phyloP scores from a whole-genome alignment of 2,329 filamentous ascomycete species.

The Verticillium tricorpus region DNA sequence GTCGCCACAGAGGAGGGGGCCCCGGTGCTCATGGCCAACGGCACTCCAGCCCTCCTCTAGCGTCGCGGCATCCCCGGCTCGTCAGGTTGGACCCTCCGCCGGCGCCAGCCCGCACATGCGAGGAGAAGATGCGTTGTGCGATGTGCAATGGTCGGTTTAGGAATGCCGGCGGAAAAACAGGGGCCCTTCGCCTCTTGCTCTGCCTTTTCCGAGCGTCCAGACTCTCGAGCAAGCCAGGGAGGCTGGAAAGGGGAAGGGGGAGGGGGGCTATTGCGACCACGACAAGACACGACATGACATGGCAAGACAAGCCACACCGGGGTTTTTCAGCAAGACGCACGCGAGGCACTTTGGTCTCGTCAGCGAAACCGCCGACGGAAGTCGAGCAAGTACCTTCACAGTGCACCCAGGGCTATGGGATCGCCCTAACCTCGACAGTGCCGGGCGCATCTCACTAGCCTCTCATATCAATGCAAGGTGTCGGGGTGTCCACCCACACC shows the following conservation, averaged over 20 bases:
- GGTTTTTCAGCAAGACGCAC: neutral
- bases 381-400: conserved; percentile 1
- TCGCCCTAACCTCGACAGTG: conserved; percentile 12
- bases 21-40: neutral
- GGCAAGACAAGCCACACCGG: neutral
- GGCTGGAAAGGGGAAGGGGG: neutral
- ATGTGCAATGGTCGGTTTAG: neutral
- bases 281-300: neutral
- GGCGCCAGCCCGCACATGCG: neutral
- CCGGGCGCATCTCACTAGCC: conserved; percentile 14
- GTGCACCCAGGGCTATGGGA: conserved; percentile 14
- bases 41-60: neutral
- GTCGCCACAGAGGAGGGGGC: neutral
- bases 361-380: neutral
- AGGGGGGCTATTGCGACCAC: neutral
- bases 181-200: neutral
- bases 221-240: neutral
- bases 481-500: neutral
- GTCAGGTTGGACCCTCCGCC: neutral
- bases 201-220: neutral
- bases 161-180: neutral
- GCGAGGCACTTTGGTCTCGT: neutral
- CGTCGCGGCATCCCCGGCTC: neutral
- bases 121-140: neutral
- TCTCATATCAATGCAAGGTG: neutral